Percentiles rank a stretch among this genome's conserved stretches.
Conservation (phyloP, 2,329 filamentous ascomycete genomes). For the Colletotrichum graminicola region DNA sequence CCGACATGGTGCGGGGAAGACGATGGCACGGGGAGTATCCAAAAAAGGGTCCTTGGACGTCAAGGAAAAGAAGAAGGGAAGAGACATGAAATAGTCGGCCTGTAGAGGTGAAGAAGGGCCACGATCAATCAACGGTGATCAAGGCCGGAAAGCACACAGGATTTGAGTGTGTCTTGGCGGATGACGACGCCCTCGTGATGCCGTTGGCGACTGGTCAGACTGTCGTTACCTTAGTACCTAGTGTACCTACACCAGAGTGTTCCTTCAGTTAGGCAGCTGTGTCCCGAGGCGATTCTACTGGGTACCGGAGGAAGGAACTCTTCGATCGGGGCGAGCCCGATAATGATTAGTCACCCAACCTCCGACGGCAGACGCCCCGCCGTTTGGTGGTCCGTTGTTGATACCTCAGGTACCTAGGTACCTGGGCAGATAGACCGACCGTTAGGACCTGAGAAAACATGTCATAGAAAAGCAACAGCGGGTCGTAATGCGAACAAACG, state of each 20-base stretch:
- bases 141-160: background rate
- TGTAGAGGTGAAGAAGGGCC: background rate
- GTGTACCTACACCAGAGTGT: too few relatives aligned
- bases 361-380: constrained; percentile 1
- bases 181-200: constrained; percentile 35
- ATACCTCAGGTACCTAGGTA: background rate
- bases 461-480: constrained; percentile 22
- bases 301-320: constrained; percentile 30
- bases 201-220: background rate
- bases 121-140: background rate
- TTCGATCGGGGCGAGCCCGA: constrained; percentile 19
- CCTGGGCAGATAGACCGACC: constrained; percentile 5
- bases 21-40: too few relatives aligned
- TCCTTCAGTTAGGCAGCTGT: background rate
- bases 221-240: background rate
- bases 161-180: background rate
- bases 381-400: constrained; percentile 9
- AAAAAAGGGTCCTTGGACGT: background rate
- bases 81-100: background rate
- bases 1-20: constrained; percentile 34
- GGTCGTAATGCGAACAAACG: background rate
- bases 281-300: constrained; percentile 9
- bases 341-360: constrained; percentile 26
- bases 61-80: background rate
- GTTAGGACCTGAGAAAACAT: background rate